Conservation (phyloP, 73 alveolate species). For the Paramecium bursaria region DNA sequence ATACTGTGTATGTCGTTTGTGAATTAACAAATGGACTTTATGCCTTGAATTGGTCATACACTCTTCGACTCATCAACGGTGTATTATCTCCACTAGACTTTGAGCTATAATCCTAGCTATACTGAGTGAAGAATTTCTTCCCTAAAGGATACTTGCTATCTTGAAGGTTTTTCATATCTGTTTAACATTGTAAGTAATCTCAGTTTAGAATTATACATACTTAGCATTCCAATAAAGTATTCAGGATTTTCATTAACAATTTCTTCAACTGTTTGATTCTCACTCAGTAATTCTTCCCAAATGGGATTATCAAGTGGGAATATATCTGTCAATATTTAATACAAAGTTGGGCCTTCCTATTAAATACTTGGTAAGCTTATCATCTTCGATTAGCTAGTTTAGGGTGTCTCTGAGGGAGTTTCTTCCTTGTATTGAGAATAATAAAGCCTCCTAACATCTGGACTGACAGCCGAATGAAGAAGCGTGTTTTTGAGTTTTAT, state of each 20-base stretch:
- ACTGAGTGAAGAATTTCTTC: constrained; percentile 29
- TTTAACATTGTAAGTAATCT: not conserved
- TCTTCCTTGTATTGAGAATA: no score
- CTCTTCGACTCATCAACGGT: not conserved
- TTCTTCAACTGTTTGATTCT: constrained; percentile 12
- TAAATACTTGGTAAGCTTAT: no score
- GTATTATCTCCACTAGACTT: not conserved
- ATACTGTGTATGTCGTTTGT: constrained; percentile 31
- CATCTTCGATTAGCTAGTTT: no score
- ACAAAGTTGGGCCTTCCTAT: no score
- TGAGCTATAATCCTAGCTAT: not conserved
- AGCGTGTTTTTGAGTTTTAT: constrained; percentile 18
- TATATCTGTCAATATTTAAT: no score
- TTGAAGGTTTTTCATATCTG: not conserved
- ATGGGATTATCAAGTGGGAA: constrained; percentile 16
- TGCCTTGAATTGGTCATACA: constrained; percentile 3
- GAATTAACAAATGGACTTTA: not conserved
- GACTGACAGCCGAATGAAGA: constrained; percentile 15
- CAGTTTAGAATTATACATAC: constrained; percentile 8
- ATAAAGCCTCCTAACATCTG: constrained; percentile 24
- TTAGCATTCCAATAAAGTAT: constrained; percentile 24
- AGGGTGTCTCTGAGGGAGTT: no score
- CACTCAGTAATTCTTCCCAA: constrained; percentile 10
- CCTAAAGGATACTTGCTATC: not conserved
- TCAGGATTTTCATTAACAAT: not conserved